phyloP scores from a whole-genome alignment of 495 filamentous ascomycete genomes.

The Cryomyces minteri region DNA sequence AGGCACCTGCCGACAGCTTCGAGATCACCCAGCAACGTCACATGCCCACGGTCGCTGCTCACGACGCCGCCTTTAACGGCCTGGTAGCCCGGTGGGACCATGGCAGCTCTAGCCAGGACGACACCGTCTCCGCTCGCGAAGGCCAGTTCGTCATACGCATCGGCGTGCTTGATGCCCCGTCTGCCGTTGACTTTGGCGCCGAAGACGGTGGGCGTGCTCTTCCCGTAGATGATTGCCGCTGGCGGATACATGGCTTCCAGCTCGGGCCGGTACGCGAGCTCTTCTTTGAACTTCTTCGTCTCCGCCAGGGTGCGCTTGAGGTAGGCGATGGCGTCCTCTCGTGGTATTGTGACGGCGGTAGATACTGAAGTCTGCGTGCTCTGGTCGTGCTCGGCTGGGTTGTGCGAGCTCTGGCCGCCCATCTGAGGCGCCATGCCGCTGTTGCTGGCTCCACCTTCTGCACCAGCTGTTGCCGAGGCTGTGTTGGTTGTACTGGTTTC shows the following conservation, averaged over 20 bases:
- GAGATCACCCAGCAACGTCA: conserved; percentile 70
- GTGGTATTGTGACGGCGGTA: conserved; percentile 28
- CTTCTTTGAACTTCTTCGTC: conserved; percentile 52
- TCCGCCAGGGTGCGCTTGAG: conserved; percentile 58
- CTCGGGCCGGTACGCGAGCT: conserved; percentile 38
- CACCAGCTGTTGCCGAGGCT: conserved; percentile 16
- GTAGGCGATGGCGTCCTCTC: conserved; percentile 42
- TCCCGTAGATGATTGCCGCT: conserved; percentile 70
- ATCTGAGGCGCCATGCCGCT: conserved; percentile 8
- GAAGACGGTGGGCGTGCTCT: conserved; percentile 68
- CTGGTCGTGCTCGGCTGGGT: conserved; percentile 1
- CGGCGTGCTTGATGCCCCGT: conserved; percentile 51
- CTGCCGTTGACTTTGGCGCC: conserved; percentile 50
- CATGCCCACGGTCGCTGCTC: conserved; percentile 67
- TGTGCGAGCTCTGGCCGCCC: conserved; percentile 3
- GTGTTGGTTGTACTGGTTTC: conserved; percentile 31
- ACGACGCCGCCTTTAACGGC: conserved; percentile 52
- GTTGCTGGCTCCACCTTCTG: background rate
- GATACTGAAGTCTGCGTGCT: conserved; percentile 19
- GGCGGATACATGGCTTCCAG: conserved; percentile 61
- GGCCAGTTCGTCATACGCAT: conserved; percentile 74
- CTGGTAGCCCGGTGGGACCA: conserved; percentile 68
- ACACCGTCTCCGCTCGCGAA: conserved; percentile 86
- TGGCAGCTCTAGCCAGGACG: conserved; percentile 66
- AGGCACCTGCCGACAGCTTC: conserved; percentile 63